Conservation (phyloP, 78 protist genomes). For the Speleostelium caveatum region DNA sequence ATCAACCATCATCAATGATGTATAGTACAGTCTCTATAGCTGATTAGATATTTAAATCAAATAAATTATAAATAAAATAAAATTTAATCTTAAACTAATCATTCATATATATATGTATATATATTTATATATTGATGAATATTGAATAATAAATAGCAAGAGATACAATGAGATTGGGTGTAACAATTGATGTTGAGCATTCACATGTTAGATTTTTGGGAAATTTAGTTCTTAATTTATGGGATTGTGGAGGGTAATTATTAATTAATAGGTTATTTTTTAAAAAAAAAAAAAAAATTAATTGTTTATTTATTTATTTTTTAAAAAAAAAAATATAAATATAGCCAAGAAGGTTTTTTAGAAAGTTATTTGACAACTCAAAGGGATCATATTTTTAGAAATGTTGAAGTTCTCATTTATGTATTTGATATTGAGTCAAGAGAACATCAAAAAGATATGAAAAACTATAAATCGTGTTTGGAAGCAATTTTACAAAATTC, state of each 20-base stretch:
- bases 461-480: slow-evolving; percentile 89
- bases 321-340: no score
- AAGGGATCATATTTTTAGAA: slow-evolving; percentile 97
- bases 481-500: slow-evolving; percentile 91
- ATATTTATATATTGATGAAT: no score
- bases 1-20: no score
- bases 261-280: no score
- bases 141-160: no score
- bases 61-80: no score
- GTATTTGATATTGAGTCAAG: slow-evolving; percentile 95
- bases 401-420: slow-evolving; percentile 97
- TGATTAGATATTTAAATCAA: no score
- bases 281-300: no score
- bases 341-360: slow-evolving; percentile 97
- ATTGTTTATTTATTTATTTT: no score
- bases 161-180: slow-evolving; percentile 96
- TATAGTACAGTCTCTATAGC: no score
- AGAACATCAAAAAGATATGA: slow-evolving; percentile 91
- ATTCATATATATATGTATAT: no score
- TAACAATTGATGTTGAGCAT: slow-evolving; percentile 97
- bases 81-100: no score
- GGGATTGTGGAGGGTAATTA: slow-evolving; percentile 99
- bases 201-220: slow-evolving; percentile 98
- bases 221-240: slow-evolving; percentile 96
- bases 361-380: slow-evolving; percentile 96